Evolutionary conservation across 805 yeast species (phyloP), one percentile per base, ranked within the genome.

Genomic region (Candida lessepsii): DNA sequence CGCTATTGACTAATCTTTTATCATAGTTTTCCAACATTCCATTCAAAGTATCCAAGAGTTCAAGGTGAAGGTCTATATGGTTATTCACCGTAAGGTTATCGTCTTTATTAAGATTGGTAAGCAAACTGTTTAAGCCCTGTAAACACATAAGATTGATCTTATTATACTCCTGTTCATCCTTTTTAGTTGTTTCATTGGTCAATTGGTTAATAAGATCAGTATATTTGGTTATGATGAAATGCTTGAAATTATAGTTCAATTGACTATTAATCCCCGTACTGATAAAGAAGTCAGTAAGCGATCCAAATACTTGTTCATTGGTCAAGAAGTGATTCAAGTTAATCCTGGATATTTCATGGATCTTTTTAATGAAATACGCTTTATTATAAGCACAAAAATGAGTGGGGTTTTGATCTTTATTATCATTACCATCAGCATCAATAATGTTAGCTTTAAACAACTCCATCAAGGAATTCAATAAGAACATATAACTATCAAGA

Each of bases 1-100:
- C 58, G 33, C 65, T 62, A n/a, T 38, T 27, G 14, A 42, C 45
- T 31, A 68, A 65, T 37, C 82, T 67, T 5, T 70, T 62, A 25
- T 95, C 97, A 54, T 79, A 84, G 49, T 83, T 80, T 52, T 89
- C 95, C 23, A 91, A 70, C n/a, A 90, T 67, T 21, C 73, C 78
- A 53, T 81, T 83, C 37, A 91, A 58, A 0, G 87, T 82, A 20
- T 78, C 73, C 29, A 90, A 64, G 0, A 77, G 61, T 20, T 73
- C 73, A 13, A 84, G 70, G 44, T 83, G 78, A 45, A 88, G 77
- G 39, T 84, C 90, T 2, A 81, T 73, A 48, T 83, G 88, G 23
- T 80, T 75, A 47, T 78, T 77, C 40, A 76, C 63, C 1, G 76
- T 58, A 39, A 73, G 52, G 8, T 69, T 50, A 45, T 76, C 80